These are phyloP conservation scores for Globisporangium nunn DNA, from an alignment of 352 stramenopile genomes.

Conservation along the genomic window DNA sequence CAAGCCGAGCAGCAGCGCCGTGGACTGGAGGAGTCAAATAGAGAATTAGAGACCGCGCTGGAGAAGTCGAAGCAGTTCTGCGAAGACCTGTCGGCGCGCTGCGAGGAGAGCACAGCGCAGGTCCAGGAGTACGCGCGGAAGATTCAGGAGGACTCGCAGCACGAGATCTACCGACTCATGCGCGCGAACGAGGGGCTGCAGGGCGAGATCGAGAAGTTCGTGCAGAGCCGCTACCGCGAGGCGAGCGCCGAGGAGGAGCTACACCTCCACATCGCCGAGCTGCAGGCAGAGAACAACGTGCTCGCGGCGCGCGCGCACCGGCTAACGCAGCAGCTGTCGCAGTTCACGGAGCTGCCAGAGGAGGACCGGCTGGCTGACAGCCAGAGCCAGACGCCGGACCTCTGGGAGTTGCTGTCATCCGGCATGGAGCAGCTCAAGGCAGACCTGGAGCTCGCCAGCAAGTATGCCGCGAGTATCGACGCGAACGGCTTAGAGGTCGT, in stretches of 20 bases:
- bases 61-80: constrained; percentile 57
- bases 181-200: constrained; percentile 54
- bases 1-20: constrained; percentile 38
- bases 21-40: constrained; percentile 36
- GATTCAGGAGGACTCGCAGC: constrained; percentile 54
- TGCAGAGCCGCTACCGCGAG: constrained; percentile 53
- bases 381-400: constrained; percentile 56
- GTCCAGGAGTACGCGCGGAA: constrained; percentile 52
- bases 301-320: constrained; percentile 67
- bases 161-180: constrained; percentile 54
- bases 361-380: constrained; percentile 51
- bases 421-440: constrained; percentile 89
- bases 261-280: constrained; percentile 58
- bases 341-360: constrained; percentile 76
- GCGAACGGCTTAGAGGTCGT: constrained; percentile 23
- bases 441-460: constrained; percentile 80
- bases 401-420: constrained; percentile 80
- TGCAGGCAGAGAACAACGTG: constrained; percentile 84
- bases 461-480: constrained; percentile 82
- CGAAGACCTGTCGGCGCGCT: constrained; percentile 49
- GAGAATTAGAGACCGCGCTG: constrained; percentile 47
- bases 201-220: constrained; percentile 57
- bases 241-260: constrained; percentile 63
- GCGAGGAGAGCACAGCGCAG: constrained; percentile 56
- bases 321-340: constrained; percentile 72